Evolutionary conservation across 768 basidiomycete species (phyloP), one percentile per base, ranked within the genome.

Genomic region (Termitomyces sp.): DNA sequence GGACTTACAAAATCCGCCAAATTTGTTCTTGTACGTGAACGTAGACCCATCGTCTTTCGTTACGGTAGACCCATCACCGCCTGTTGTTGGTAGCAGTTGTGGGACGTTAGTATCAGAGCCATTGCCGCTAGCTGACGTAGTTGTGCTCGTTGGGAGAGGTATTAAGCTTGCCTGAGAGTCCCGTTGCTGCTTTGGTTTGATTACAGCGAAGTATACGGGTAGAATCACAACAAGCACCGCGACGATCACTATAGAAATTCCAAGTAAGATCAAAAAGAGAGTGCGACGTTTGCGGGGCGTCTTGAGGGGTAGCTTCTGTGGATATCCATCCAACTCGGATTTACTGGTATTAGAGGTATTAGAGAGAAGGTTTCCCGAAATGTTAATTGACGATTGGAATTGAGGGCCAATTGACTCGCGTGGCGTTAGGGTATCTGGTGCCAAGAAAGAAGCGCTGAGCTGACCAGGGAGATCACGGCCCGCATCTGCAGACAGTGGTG

Each of bases 21-120:
- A 89, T 19, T 79, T 72, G 70, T 95, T 95, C 57, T 75, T 76
- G 69, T 96, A 95, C 2, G 77, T 83, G 71, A 94, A 89, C 1
- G 79, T 84, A 1, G 82, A 72, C 1, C 93, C 94, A 66, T 92
- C 81, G 3, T 79, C 83, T 19, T 77, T 74, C 8, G 77, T 82
- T 51, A 93, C 72, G 5, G 75, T 75, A 29, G 86, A 88, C 10
- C 91, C 92, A 65, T 89, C 84, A 17, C 83, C 82, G 12, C 93
- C 93, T 3, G 76, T 73, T 25, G 73, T 75, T 0, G 69, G 61
- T 17, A 65, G 62, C 9, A 61, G n/a, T 23, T 54, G 60, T 5
- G 64, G 29, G 17, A 45, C 53, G n/a, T 58, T 58, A 21, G 34
- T 31, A 12, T 32, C 31, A 53, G 50, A 59, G 4, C 60, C 58